Percentiles rank a stretch among this genome's conserved stretches.
Evolutionary conservation across 2,329 filamentous ascomycete genomes (phyloP).

Genomic region (Harringtonia aguacate): DNA sequence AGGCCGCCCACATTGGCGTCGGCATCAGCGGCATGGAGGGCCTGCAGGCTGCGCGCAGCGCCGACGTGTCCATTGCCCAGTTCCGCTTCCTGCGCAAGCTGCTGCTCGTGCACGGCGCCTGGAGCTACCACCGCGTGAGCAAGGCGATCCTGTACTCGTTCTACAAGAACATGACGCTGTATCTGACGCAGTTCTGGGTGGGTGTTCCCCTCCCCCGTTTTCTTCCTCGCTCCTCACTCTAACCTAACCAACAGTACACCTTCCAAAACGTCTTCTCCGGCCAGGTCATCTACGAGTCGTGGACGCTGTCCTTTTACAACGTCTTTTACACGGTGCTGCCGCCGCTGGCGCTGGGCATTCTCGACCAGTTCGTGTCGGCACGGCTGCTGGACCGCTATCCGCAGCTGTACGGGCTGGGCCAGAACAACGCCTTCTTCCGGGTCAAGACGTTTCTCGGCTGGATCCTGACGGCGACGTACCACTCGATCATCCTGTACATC

Average conservation of each 20-base stretch:
- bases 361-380: slow-evolving; percentile 95
- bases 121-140: slow-evolving; percentile 95
- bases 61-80: slow-evolving; percentile 90
- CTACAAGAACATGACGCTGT: slow-evolving; percentile 98
- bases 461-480: slow-evolving; percentile 91
- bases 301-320: slow-evolving; percentile 99
- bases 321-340: slow-evolving; percentile 94
- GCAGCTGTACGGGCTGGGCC: slow-evolving; percentile 86
- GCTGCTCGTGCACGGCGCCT: slow-evolving; percentile 86
- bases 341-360: slow-evolving; percentile 87
- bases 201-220: slow-evolving; percentile 29
- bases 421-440: slow-evolving; percentile 88
- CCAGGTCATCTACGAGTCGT: slow-evolving; percentile 96
- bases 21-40: slow-evolving; percentile 96
- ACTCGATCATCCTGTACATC: slow-evolving; percentile 88
- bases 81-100: slow-evolving; percentile 93
- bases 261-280: slow-evolving; percentile 99
- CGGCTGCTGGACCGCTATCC: slow-evolving; percentile 90
- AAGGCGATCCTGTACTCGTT: slow-evolving; percentile 98
- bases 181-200: slow-evolving; percentile 99
- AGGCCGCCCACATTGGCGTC: slow-evolving; percentile 94
- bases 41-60: slow-evolving; percentile 89
- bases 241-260: slow-evolving; percentile 56
- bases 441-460: slow-evolving; percentile 87
- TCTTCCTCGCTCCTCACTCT: not conserved